Evolutionary conservation across 768 basidiomycete species (phyloP).

Genomic region (Pisolithus marmoratus): DNA sequence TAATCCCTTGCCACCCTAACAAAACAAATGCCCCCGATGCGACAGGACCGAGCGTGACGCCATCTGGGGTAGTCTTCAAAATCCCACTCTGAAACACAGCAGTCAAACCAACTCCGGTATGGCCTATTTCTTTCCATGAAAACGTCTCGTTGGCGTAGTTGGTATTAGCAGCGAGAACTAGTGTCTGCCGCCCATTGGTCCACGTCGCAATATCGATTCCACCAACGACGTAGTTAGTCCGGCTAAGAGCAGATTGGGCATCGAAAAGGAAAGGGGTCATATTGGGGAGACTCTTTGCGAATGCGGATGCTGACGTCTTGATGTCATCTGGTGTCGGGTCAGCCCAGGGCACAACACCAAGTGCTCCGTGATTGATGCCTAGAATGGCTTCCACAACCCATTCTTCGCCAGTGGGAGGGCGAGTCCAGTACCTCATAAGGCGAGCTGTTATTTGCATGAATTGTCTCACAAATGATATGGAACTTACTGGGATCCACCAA

Average conservation of each 20-base stretch:
- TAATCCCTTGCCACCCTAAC: not conserved
- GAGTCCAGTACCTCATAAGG: constrained; percentile 49
- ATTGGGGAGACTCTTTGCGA: constrained; percentile 40
- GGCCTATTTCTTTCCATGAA: constrained; percentile 24
- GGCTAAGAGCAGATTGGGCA: constrained; percentile 29
- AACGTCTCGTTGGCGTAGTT: constrained; percentile 35
- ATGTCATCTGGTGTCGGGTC: constrained; percentile 51
- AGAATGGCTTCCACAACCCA: constrained; percentile 61
- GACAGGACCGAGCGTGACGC: constrained; percentile 16
- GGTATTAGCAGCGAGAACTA: constrained; percentile 50
- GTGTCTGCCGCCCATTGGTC: constrained; percentile 34
- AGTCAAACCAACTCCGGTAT: constrained; percentile 2
- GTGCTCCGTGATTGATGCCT: constrained; percentile 65
- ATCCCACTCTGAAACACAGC: constrained; percentile 3
- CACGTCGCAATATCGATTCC: constrained; percentile 50
- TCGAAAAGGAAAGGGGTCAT: constrained; percentile 45
- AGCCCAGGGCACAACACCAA: constrained; percentile 46
- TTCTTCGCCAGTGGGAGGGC: constrained; percentile 62
- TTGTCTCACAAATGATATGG: not conserved
- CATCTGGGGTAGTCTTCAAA: not conserved
- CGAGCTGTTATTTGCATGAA: constrained; percentile 18
- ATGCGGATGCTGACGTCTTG: constrained; percentile 44
- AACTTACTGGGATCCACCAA: constrained; percentile 43
- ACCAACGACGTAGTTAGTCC: constrained; percentile 34
- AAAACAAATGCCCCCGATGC: constrained; percentile 18